A percentile compares a stretch with the other conserved stretches of the same genome.
Evolutionary conservation across 1,284 basidiomycete genomes (phyloP).

Genomic region (Papiliotrema terrestris): DNA sequence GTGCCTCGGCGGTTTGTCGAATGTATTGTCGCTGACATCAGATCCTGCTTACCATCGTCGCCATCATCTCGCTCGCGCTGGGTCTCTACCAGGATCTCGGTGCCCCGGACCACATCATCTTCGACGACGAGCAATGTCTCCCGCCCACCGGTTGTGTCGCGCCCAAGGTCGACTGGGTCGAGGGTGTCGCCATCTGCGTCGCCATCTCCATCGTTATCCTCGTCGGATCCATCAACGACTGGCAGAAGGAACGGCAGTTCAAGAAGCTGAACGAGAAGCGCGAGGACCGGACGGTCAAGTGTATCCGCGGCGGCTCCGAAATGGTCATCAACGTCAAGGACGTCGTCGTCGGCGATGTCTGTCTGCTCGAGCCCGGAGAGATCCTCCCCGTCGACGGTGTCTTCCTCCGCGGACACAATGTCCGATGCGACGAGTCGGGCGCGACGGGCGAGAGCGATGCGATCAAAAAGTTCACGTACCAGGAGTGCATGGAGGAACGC

Average conservation of each 20-base stretch:
- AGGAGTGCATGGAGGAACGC: conserved; percentile 62
- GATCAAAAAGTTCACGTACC: conserved; percentile 81
- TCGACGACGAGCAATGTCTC: conserved; percentile 48
- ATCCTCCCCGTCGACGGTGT: conserved; percentile 93
- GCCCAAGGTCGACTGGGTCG: conserved; percentile 79
- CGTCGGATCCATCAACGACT: conserved; percentile 54
- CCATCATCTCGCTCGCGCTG: conserved; percentile 86
- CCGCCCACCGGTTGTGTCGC: conserved; percentile 56
- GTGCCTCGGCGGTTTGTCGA: conserved; percentile 57
- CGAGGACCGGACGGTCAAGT: conserved; percentile 89
- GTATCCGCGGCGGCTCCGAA: conserved; percentile 79
- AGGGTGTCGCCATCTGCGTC: conserved; percentile 93
- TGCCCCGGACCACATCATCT: conserved; percentile 55
- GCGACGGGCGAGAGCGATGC: conserved; percentile 96
- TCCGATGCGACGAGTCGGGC: conserved; percentile 93
- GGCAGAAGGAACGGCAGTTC: conserved; percentile 97
- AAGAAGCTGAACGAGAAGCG: conserved; percentile 88
- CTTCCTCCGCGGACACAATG: conserved; percentile 86
- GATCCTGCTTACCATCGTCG: conserved; percentile 86
- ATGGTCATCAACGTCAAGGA: conserved; percentile 78
- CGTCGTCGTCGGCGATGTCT: conserved; percentile 90
- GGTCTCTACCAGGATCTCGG: conserved; percentile 94
- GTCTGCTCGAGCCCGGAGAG: conserved; percentile 90
- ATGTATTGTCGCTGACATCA: conserved; percentile 52
- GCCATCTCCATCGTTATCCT: conserved; percentile 71